Evolutionary conservation across 2,329 filamentous ascomycete species (phyloP), one percentile per base, ranked within the genome.

Genomic region (Penicillium concentricum): DNA sequence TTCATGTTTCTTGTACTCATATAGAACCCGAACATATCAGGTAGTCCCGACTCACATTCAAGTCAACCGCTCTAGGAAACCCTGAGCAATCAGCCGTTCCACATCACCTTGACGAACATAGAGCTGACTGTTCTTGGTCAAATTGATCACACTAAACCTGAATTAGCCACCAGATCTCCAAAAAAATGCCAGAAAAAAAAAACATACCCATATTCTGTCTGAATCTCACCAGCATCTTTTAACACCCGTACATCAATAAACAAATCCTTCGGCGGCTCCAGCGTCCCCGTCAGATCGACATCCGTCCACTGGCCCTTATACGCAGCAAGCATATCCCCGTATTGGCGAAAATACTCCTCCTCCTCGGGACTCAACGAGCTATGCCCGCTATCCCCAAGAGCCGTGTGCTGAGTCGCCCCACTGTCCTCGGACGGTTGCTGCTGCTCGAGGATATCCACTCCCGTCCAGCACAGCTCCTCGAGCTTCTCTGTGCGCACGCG

Each of bases 221-320:
- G 93, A 62, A 99, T 97, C 79, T 99, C 94, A 5, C 95, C 94
- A 1, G 93, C 94, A 78, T 99, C 94, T 73, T 94, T 97, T 62
- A 99, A 78, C 47, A 99, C 94, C 45, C 94, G 83, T 35, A 99
- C 94, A 74, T 99, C 94, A 67, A 99, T 96, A 74, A 97, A 99
- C 51, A 99, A 78, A 75, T 99, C 94, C 66, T 86, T 86, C n/a
- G 94, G 94, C 24, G 94, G 94, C 70, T 96, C 92, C 70, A 99
- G 79, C 69, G 90, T 94, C 32, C 94, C 94, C 3, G 94, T 97
- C 53, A 99, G 79, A 75, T 99, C 94, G 64, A 99, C 89, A 72
- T 99, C 94, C 20, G 93, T 97, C 93, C 93, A 99, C 69, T 96
- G 92, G 0, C 94, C 94, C 74, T 99, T 99, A 76, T 95, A 97